Conservation (phyloP, 2,329 filamentous ascomycete genomes). For the Aspergillus neoniger region DNA sequence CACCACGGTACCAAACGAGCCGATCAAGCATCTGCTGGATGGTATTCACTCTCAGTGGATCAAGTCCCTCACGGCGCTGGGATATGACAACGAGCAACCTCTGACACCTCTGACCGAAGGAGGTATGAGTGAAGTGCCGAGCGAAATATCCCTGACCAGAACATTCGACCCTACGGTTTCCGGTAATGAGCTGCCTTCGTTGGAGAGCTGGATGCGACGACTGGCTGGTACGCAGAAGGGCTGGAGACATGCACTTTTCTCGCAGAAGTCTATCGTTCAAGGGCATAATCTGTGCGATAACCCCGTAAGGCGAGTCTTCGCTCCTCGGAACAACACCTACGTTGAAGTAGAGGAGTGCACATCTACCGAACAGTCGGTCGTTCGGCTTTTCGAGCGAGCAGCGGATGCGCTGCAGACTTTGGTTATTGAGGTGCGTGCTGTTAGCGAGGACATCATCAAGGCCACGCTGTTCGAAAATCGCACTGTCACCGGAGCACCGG, state of each 20-base stretch:
- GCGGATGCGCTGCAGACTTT: not conserved
- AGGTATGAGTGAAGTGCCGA: not conserved
- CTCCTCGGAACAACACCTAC: not conserved
- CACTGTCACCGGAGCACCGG: not conserved
- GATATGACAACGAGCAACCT: not conserved
- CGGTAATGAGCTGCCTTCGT: constrained; percentile 2
- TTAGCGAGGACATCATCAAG: not conserved
- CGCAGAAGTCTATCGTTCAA: not conserved
- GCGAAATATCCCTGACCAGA: not conserved
- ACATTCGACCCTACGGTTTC: not conserved
- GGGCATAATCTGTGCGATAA: not conserved
- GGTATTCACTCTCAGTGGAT: not conserved
- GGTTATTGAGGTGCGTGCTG: not conserved
- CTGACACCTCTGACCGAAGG: not conserved
- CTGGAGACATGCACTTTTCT: constrained; percentile 6
- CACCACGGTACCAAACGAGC: not conserved
- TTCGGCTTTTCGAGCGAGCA: not conserved
- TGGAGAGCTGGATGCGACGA: not conserved
- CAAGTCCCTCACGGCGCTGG: not conserved
- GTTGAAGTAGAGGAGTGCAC: constrained; percentile 4
- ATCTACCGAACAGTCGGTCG: not conserved
- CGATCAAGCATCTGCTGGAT: not conserved
- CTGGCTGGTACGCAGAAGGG: constrained; percentile 7
- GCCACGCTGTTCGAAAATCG: not conserved
- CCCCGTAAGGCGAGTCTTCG: constrained; percentile 3